Evolutionary conservation across 2,329 filamentous ascomycete genomes (phyloP).

Genomic region (Diplodia scrobiculata): DNA sequence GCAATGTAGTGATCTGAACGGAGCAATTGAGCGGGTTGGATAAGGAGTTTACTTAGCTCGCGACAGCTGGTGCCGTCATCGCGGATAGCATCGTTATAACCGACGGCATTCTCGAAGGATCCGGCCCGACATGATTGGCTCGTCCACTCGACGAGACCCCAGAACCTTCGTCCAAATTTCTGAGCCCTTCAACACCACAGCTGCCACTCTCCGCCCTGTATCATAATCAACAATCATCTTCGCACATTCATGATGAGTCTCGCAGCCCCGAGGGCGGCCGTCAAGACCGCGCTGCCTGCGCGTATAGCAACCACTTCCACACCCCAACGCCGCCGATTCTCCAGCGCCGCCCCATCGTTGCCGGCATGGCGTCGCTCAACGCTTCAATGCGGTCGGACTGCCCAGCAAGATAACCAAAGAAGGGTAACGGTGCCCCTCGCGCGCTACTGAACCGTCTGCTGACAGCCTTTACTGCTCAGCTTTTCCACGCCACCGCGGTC

Average conservation of each 20-base stretch:
- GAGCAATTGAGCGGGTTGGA: background rate
- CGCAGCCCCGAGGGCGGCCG: slow-evolving; percentile 35
- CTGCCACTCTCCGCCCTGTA: background rate
- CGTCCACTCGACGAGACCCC: slow-evolving; percentile 6
- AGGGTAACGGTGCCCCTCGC: slow-evolving; percentile 35
- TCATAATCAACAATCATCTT: background rate
- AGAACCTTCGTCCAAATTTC: slow-evolving; percentile 8
- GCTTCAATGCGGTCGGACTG: background rate
- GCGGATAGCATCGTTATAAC: background rate
- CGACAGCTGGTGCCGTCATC: slow-evolving; percentile 1
- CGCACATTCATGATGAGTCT: slow-evolving; percentile 40
- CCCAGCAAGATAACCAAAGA: slow-evolving; percentile 36
- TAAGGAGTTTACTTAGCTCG: background rate
- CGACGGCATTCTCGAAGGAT: slow-evolving; percentile 20
- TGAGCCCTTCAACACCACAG: slow-evolving; percentile 2
- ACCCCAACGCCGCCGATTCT: slow-evolving; percentile 28
- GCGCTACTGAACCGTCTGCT: background rate
- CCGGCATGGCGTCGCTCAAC: slow-evolving; percentile 24
- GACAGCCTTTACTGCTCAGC: slow-evolving; percentile 32
- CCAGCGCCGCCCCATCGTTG: slow-evolving; percentile 18
- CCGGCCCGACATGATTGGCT: slow-evolving; percentile 11
- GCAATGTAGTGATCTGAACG: background rate
- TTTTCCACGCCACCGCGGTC: slow-evolving; percentile 54
- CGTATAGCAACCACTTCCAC: slow-evolving; percentile 38
- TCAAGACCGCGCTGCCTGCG: slow-evolving; percentile 32